phyloP scores from a whole-genome alignment of 441 rosid species.

The Arabidopsis lyrata region DNA sequence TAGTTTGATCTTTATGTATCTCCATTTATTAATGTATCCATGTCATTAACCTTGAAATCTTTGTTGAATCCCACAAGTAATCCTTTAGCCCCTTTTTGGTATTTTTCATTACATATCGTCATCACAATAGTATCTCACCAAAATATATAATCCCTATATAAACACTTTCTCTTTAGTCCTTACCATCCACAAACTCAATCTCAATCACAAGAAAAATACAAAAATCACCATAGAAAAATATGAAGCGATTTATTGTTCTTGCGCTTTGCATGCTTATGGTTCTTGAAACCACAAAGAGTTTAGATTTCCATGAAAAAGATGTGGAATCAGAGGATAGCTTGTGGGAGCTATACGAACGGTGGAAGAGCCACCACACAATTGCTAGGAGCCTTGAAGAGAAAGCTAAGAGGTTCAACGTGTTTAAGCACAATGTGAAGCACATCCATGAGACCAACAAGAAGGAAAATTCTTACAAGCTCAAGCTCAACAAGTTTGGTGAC shows the following conservation, averaged over 20 bases:
- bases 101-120: constrained; percentile 1
- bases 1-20: constrained; percentile 7
- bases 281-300: constrained; percentile 51
- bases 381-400: constrained; percentile 46
- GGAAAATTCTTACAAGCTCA: constrained; percentile 48
- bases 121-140: constrained; percentile 29
- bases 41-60: constrained; percentile 23
- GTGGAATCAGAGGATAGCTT: constrained; percentile 63
- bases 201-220: constrained; percentile 4
- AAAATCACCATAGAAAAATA: constrained; percentile 11
- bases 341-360: constrained; percentile 78
- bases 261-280: constrained; percentile 51
- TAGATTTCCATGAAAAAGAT: constrained; percentile 69
- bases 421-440: constrained; percentile 48
- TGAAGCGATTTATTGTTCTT: constrained; percentile 45
- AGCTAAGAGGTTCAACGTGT: constrained; percentile 49
- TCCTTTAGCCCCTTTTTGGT: constrained; percentile 25
- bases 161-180: constrained; percentile 23
- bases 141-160: constrained; percentile 46
- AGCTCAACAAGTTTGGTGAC: constrained; percentile 51
- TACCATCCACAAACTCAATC: constrained; percentile 35
- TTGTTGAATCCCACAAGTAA: constrained; percentile 40
- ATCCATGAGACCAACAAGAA: constrained; percentile 50
- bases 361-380: constrained; percentile 77
- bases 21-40: constrained; percentile 10